These are phyloP conservation scores for Gracilaria domingensis DNA, from an alignment of 23 red algal species.

Conservation along the genomic window DNA sequence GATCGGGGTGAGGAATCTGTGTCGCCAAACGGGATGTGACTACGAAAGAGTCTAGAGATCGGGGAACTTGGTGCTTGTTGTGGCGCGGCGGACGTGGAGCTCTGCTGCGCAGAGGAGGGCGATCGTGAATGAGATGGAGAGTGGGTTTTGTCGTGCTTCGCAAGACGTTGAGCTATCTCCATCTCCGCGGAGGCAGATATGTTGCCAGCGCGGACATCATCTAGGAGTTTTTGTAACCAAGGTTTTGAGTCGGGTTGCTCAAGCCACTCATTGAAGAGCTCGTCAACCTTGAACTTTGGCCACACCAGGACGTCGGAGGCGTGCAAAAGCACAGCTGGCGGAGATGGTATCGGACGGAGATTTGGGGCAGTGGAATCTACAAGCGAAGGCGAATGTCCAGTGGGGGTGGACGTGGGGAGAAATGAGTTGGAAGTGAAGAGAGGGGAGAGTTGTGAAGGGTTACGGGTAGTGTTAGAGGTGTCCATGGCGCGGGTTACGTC, in stretches of 20 bases:
- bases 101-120: constrained; percentile 8
- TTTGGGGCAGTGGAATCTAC: constrained; percentile 26
- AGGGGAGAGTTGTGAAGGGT: constrained; percentile 4
- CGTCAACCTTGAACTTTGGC: constrained; percentile 84
- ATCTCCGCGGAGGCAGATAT: constrained; percentile 13
- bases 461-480: constrained; percentile 2
- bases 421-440: constrained; percentile 7
- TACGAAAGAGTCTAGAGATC: constrained; percentile 60
- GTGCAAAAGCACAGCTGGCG: constrained; percentile 41
- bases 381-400: neutral
- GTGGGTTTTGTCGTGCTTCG: constrained; percentile 8
- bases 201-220: constrained; percentile 52
- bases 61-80: constrained; percentile 73
- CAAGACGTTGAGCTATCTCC: constrained; percentile 12
- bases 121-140: constrained; percentile 47
- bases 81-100: neutral
- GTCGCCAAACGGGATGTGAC: constrained; percentile 73
- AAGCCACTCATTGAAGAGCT: constrained; percentile 82
- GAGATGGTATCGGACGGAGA: constrained; percentile 34
- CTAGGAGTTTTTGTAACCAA: constrained; percentile 54
- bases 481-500: constrained; percentile 28
- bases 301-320: constrained; percentile 69
- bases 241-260: constrained; percentile 62
- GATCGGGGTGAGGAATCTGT: constrained; percentile 66
- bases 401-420: constrained; percentile 22